phyloP scores from a whole-genome alignment of 768 basidiomycete genomes.

The Leccinum olivaceopallidum region DNA sequence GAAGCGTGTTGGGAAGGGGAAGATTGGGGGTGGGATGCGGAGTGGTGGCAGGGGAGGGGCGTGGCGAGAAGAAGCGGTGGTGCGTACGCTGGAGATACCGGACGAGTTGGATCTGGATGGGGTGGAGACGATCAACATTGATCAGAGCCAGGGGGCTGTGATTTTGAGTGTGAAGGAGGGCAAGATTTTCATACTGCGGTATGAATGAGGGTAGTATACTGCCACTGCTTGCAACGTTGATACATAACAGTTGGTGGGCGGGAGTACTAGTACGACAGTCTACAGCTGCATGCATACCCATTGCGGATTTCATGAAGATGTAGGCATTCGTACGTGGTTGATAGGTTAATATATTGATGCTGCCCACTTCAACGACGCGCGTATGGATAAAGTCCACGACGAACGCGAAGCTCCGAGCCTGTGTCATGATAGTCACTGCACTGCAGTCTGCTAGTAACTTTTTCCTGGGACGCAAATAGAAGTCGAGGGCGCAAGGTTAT shows the following conservation, averaged over 20 bases:
- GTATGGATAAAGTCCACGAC: too few species aligned
- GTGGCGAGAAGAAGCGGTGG: constrained; percentile 42
- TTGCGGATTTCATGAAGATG: too few species aligned
- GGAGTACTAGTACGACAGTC: too few species aligned
- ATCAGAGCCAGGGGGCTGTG: constrained; percentile 73
- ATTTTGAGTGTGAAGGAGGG: constrained; percentile 68
- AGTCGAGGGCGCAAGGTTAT: not conserved
- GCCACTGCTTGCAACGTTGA: too few species aligned
- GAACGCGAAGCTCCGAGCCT: too few species aligned
- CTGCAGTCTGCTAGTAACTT: too few species aligned
- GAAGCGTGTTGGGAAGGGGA: constrained; percentile 7
- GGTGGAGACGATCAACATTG: constrained; percentile 78
- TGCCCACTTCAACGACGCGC: too few species aligned
- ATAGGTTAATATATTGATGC: too few species aligned
- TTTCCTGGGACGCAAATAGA: not conserved
- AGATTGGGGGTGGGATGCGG: not conserved
- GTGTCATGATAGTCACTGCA: too few species aligned
- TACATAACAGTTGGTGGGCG: too few species aligned
- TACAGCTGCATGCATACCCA: too few species aligned
- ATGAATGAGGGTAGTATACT: constrained; percentile 40
- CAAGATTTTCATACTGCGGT: constrained; percentile 73
- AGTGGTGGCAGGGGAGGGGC: constrained; percentile 8
- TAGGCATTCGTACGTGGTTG: too few species aligned
- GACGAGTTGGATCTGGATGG: constrained; percentile 61
- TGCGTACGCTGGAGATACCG: constrained; percentile 63